These are phyloP conservation scores for Cinnamomum micranthum DNA, from an alignment of 164 flowering plant genomes.

Conservation along the genomic window DNA sequence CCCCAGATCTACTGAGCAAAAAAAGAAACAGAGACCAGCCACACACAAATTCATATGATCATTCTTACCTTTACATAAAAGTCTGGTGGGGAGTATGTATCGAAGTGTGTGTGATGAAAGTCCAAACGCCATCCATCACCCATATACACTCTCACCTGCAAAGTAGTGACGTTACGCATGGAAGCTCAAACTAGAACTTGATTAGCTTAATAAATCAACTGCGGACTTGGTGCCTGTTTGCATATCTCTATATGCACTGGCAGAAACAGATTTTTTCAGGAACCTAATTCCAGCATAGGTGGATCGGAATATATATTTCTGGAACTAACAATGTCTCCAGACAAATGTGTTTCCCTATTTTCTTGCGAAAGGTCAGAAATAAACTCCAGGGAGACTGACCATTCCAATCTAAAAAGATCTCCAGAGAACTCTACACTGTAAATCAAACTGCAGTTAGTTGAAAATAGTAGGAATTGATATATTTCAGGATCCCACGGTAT, in stretches of 20 bases:
- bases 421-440: too few relatives aligned
- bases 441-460: too few relatives aligned
- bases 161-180: neutral
- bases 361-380: too few relatives aligned
- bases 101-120: slow-evolving; percentile 43
- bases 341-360: too few relatives aligned
- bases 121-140: slow-evolving; percentile 56
- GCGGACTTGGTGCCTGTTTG: neutral
- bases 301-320: too few relatives aligned
- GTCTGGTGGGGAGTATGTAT: slow-evolving; percentile 49
- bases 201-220: neutral
- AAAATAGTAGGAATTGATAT: too few relatives aligned
- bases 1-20: too few relatives aligned
- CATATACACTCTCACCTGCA: slow-evolving; percentile 44
- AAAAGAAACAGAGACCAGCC: too few relatives aligned
- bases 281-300: neutral
- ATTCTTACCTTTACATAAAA: slow-evolving; percentile 44
- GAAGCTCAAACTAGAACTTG: neutral
- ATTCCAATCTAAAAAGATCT: too few relatives aligned
- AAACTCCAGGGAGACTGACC: too few relatives aligned
- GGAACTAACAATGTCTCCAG: too few relatives aligned
- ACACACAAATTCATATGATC: too few relatives aligned
- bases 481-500: neutral
- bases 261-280: neutral
- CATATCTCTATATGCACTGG: neutral